Evolutionary conservation across 2,329 filamentous ascomycete genomes (phyloP).

Genomic region (Immersiporthe knoxdaviesiana): DNA sequence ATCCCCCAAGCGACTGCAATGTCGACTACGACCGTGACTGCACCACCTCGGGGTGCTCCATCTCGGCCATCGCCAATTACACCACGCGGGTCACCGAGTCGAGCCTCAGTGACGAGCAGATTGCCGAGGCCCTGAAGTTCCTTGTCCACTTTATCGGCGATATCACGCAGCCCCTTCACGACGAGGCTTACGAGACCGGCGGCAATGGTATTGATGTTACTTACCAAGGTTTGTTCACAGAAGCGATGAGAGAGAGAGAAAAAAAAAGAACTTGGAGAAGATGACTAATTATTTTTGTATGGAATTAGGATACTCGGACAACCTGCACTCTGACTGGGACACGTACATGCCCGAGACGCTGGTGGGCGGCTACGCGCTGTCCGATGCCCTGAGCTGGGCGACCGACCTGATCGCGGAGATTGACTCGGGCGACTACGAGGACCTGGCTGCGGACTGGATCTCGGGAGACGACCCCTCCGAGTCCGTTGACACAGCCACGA

Average conservation of each 20-base stretch:
- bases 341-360: conserved; percentile 50
- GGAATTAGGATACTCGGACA: conserved; percentile 47
- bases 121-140: conserved; percentile 45
- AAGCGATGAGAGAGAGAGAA: too few relatives aligned
- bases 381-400: conserved; percentile 43
- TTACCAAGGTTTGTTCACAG: conserved; percentile 45
- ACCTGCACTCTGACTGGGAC: conserved; percentile 66
- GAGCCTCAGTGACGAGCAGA: conserved; percentile 29
- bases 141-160: conserved; percentile 57
- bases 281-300: background rate
- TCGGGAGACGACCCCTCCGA: conserved; percentile 42
- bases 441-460: conserved; percentile 42
- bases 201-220: conserved; percentile 60
- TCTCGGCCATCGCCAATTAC: conserved; percentile 47
- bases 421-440: conserved; percentile 41
- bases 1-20: conserved; percentile 50
- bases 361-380: conserved; percentile 41
- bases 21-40: conserved; percentile 51
- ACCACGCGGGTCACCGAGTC: conserved; percentile 32
- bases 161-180: conserved; percentile 59
- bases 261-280: too few relatives aligned
- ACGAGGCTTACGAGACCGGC: conserved; percentile 55
- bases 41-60: conserved; percentile 47
- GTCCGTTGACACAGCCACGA: conserved; percentile 42
- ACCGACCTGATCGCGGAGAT: conserved; percentile 41